Evolutionary conservation across 805 yeast genomes (phyloP), one percentile per base, ranked within the genome.

Genomic region (Saccharomyces paradoxus): DNA sequence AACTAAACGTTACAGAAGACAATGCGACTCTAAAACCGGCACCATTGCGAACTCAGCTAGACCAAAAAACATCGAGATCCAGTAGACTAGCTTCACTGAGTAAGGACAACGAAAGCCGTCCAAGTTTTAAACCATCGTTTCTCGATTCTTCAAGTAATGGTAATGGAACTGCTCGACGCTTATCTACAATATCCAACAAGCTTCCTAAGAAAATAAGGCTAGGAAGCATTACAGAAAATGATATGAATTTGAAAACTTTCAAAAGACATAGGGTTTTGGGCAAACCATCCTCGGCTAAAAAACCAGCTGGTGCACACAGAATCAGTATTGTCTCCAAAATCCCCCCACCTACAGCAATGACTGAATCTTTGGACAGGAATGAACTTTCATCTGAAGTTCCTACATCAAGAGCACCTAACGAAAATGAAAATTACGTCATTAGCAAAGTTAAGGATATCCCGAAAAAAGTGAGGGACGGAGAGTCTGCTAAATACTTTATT

Each of bases 401-500:
- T 8, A 63, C 58, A 41, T 60, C 61, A 47, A 58, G 60, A 17
- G 62, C 67, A 0, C 61, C 63, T 60, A 53, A 56, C 54, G 48
- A 66, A 54, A 60, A 71, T 60, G 61, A 64, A 49, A 62, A 63
- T 41, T 65, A 65, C 50, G 72, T 71, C 46, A 70, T 77, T 8
- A 78, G 60, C 41, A 65, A 58, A 48, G 49, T 72, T 69, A 50
- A 69, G 56, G 71, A 75, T 56, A 58, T 77, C 58, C 67, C 76
- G 44, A 61, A 69, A 62, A 58, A 76, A 56, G 57, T 78, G 44
- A 60, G 60, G 12, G 77, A 74, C 26, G 71, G 68, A 27, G 73
- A 74, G n/a, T 69, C 75, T 7, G 66, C 77, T 30, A 74, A 74
- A 14, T 75, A 81, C 32, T 63, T 70, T 7, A 72, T 87, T 41